Percentiles rank a stretch among this genome's conserved stretches.
These are phyloP conservation scores for Pseudogymnoascus sp. DNA, from an alignment of 2,329 filamentous ascomycete genomes.

Conservation along the genomic window DNA sequence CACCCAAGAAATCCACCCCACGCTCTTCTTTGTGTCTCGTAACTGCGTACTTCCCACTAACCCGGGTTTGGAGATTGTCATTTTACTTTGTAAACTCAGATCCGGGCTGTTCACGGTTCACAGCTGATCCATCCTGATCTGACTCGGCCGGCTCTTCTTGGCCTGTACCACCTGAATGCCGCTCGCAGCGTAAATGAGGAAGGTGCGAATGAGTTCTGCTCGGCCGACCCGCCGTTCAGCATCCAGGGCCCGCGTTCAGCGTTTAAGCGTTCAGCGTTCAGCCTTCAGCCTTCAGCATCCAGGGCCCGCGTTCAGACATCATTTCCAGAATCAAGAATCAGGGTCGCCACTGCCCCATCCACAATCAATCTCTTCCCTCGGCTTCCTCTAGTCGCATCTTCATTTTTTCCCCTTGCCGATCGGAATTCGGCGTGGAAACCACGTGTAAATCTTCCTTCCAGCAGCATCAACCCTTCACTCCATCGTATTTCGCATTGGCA, in stretches of 20 bases:
- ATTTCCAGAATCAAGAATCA: not conserved
- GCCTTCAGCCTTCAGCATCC: not conserved
- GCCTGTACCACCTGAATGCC: not conserved
- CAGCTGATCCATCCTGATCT: not conserved
- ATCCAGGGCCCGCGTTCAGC: not conserved
- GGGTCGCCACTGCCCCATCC: not conserved
- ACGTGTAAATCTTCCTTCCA: not conserved
- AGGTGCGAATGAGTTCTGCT: not conserved
- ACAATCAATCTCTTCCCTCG: not conserved
- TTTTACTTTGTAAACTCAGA: constrained; percentile 2
- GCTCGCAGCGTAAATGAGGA: not conserved
- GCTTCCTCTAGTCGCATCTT: not conserved
- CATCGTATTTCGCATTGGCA: not conserved
- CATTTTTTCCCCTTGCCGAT: not conserved
- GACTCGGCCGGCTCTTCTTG: not conserved
- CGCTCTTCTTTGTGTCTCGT: not conserved
- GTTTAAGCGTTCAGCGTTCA: not conserved
- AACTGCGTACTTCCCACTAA: not conserved
- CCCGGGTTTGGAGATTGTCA: constrained; percentile 1
- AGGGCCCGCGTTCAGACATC: not conserved
- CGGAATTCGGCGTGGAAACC: not conserved
- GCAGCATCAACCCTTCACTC: not conserved
- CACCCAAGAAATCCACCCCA: not conserved
- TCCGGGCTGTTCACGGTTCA: not conserved
- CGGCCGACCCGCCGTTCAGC: not conserved